Evolutionary conservation across 2,329 filamentous ascomycete species (phyloP).

Genomic region (Paramyrothecium sp.): DNA sequence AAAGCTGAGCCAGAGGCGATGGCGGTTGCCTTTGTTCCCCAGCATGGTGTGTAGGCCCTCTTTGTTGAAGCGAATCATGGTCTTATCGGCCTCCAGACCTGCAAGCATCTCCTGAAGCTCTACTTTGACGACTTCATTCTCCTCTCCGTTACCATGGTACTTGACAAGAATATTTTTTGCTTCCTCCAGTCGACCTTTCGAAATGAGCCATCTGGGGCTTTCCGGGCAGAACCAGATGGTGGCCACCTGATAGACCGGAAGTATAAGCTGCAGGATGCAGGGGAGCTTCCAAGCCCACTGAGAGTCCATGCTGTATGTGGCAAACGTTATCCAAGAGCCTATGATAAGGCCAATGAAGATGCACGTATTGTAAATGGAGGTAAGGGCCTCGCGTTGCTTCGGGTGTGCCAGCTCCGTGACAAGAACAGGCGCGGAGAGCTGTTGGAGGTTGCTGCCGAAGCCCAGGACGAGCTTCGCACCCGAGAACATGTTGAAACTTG

Average conservation of each 20-base stretch:
- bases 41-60: conserved; percentile 3
- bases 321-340: conserved; percentile 21
- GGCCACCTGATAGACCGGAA: conserved; percentile 7
- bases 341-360: conserved; percentile 16
- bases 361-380: conserved; percentile 13
- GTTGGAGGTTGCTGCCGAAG: conserved; percentile 21
- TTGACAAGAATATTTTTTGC: conserved; percentile 29
- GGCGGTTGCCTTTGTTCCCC: background rate
- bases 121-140: conserved; percentile 13
- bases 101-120: conserved; percentile 25
- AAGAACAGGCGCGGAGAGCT: conserved; percentile 25
- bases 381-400: conserved; percentile 24
- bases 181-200: conserved; percentile 34
- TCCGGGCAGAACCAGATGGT: conserved; percentile 10
- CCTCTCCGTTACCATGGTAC: conserved; percentile 41
- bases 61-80: conserved; percentile 3
- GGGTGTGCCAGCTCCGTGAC: conserved; percentile 29
- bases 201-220: conserved; percentile 21
- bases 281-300: conserved; percentile 19
- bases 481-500: conserved; percentile 22
- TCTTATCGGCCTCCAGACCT: conserved; percentile 12
- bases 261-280: conserved; percentile 14
- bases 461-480: conserved; percentile 25
- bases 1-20: too few relatives aligned
- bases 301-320: conserved; percentile 12